Evolutionary conservation across 495 filamentous ascomycete species (phyloP).

Genomic region (Daldinia loculata): DNA sequence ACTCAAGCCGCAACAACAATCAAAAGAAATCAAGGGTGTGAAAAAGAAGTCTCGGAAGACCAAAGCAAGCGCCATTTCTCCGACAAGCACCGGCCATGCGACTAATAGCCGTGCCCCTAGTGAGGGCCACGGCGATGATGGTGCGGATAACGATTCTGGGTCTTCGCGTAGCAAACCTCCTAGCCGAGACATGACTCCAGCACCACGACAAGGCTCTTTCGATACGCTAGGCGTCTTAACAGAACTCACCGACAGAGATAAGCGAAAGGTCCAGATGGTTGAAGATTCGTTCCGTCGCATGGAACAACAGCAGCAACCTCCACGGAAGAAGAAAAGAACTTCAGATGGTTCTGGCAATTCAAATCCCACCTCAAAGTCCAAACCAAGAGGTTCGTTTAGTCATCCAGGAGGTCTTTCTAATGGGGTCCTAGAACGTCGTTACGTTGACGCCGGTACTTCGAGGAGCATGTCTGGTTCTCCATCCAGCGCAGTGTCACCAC

Average conservation of each 20-base stretch:
- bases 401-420: conserved; percentile 48
- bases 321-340: conserved; percentile 67
- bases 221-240: conserved; percentile 60
- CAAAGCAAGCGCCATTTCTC: conserved; percentile 66
- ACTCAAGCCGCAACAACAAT: conserved; percentile 56
- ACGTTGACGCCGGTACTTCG: conserved; percentile 59
- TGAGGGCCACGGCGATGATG: conserved; percentile 69
- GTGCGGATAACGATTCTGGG: conserved; percentile 68
- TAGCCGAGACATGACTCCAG: conserved; percentile 85
- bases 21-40: conserved; percentile 57
- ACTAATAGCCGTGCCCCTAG: conserved; percentile 84
- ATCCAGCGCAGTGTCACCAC: conserved; percentile 52
- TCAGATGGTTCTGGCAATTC: conserved; percentile 62
- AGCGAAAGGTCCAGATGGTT: conserved; percentile 83
- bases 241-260: conserved; percentile 85
- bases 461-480: conserved; percentile 60
- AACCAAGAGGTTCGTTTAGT: conserved; percentile 49
- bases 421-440: conserved; percentile 51
- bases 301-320: conserved; percentile 67
- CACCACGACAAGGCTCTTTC: conserved; percentile 61
- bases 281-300: conserved; percentile 77
- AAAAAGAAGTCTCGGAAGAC: conserved; percentile 69
- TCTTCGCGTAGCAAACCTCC: conserved; percentile 77
- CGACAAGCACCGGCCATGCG: conserved; percentile 71
- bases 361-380: conserved; percentile 44